Evolutionary conservation across 768 basidiomycete species (phyloP).

Genomic region (Daedalea quercina): DNA sequence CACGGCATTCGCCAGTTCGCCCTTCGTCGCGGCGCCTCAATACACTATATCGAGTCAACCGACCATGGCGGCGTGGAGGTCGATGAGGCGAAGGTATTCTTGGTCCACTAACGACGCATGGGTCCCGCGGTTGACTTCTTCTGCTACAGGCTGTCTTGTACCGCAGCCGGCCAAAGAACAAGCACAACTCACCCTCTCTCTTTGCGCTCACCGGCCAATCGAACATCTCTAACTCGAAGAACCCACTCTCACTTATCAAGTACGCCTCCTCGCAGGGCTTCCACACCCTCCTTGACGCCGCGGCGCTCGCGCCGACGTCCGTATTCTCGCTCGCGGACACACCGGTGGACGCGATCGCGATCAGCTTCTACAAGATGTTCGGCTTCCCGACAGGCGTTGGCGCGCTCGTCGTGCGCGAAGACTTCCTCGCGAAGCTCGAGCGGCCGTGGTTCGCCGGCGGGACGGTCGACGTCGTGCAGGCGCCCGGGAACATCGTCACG

Average conservation of each 20-base stretch:
- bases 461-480: slow-evolving; percentile 77
- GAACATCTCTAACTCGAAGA: slow-evolving; percentile 75
- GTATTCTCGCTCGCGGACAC: slow-evolving; percentile 56
- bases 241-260: slow-evolving; percentile 53
- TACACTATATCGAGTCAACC: slow-evolving; percentile 61
- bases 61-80: slow-evolving; percentile 58
- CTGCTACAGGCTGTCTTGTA: slow-evolving; percentile 45
- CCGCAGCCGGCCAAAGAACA: slow-evolving; percentile 39
- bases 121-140: neutral
- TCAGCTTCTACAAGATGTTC: slow-evolving; percentile 90
- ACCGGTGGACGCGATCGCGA: slow-evolving; percentile 74
- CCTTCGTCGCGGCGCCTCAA: slow-evolving; percentile 41
- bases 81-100: slow-evolving; percentile 50
- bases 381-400: slow-evolving; percentile 84
- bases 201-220: slow-evolving; percentile 78
- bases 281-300: slow-evolving; percentile 72
- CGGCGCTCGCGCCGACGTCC: slow-evolving; percentile 72
- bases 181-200: slow-evolving; percentile 43
- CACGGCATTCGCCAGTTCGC: slow-evolving; percentile 79
- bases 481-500: slow-evolving; percentile 66
- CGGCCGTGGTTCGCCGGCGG: slow-evolving; percentile 86
- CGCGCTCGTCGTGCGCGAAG: slow-evolving; percentile 67
- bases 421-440: slow-evolving; percentile 51
- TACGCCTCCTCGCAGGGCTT: slow-evolving; percentile 68
- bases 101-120: neutral